Evolutionary conservation across 2,329 filamentous ascomycete genomes (phyloP), one percentile per base, ranked within the genome.

Genomic region (Fusarium globosum): DNA sequence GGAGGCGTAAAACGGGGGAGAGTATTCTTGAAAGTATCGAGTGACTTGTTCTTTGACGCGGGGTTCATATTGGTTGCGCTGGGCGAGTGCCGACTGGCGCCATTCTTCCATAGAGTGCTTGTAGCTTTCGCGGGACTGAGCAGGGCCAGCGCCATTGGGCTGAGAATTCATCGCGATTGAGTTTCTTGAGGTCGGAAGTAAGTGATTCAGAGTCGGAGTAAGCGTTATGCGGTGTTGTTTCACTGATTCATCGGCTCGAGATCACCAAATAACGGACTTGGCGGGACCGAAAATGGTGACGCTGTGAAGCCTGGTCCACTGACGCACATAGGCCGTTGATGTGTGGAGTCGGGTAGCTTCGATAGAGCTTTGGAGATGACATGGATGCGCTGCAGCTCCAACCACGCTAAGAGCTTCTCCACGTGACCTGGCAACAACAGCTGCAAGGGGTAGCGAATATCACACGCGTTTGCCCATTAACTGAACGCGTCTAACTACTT

Each of bases 11-110:
- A 77, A 75, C 0, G 81, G 81, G 12, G 81, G 75, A 23, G 76
- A 68, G 61, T 82, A 82, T 45, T 81, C 76, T 18, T 76, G 67
- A 64, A 82, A 82, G 35, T 79, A 71, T 36, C 80, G 77, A 43
- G 76, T 69, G 30, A 82, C 73, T 58, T 83, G 81, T 21, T 80
- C 75, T 63, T 77, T 76, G 49, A 82, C 76, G 20, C 71, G 74
- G 12, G 79, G 77, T 35, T 79, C 73, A 68, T 79, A 81, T 46
- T 79, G 75, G 48, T 79, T 73, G 52, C 76, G 78, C 62, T 79
- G 73, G 42, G 77, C 65, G 53, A 79, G 69, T 57, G 77, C 77
- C 28, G 72, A 71, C 36, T 79, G 76, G 52, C 77, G 80, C 74
- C 79, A 79, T 73, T 82, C 76, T n/a, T 81, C 76, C 65, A 82